Conservation (phyloP, 2,329 filamentous ascomycete species). For the Fusarium protoensiforme region DNA sequence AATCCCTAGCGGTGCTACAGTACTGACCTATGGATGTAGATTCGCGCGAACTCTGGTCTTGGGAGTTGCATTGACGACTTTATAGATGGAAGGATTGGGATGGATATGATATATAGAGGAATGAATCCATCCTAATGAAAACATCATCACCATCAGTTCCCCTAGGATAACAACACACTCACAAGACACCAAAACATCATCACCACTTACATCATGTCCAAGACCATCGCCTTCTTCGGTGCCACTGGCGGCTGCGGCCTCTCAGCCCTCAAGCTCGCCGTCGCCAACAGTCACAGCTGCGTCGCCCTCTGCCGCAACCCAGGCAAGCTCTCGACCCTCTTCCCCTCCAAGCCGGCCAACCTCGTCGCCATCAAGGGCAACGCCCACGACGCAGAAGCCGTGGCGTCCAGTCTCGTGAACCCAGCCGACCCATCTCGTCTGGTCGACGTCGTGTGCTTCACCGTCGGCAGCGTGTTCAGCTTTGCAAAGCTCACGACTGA, state of each 20-base stretch:
- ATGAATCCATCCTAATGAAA: background rate
- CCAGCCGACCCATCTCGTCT: conserved; percentile 40
- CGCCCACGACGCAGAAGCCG: conserved; percentile 47
- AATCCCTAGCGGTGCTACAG: background rate
- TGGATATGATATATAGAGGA: conserved; percentile 18
- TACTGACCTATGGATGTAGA: background rate
- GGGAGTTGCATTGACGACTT: background rate
- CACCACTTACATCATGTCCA: conserved; percentile 22
- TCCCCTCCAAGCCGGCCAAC: conserved; percentile 44
- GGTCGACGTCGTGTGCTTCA: conserved; percentile 54
- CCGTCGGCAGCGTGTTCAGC: conserved; percentile 50
- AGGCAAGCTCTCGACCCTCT: conserved; percentile 51
- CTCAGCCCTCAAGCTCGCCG: conserved; percentile 49
- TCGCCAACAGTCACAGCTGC: conserved; percentile 53
- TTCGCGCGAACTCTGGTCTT: background rate
- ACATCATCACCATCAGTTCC: conserved; percentile 1
- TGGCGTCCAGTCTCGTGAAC: conserved; percentile 46
- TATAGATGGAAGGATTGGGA: background rate
- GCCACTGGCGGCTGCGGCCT: conserved; percentile 56
- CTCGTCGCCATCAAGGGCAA: conserved; percentile 53
- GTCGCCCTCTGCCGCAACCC: conserved; percentile 55
- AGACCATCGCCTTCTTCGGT: conserved; percentile 52
- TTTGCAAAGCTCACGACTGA: conserved; percentile 43
- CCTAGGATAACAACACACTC: background rate
- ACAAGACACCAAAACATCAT: background rate